These are phyloP conservation scores for Nothophytophthora sp. DNA, from an alignment of 352 stramenopile species.

Conservation along the genomic window DNA sequence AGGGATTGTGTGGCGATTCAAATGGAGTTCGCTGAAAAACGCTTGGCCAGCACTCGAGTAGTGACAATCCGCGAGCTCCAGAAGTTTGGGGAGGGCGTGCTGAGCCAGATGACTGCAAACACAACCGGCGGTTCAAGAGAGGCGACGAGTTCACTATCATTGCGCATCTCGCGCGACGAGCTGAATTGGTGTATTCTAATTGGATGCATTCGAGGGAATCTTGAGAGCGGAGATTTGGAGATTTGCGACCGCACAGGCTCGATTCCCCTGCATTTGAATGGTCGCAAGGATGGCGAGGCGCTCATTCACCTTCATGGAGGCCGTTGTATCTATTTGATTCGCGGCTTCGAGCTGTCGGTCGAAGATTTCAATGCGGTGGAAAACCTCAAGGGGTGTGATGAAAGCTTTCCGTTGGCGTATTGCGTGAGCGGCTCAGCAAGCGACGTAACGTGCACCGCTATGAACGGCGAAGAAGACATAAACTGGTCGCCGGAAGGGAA, in stretches of 20 bases:
- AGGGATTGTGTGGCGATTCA: conserved; percentile 14
- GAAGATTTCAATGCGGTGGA: conserved; percentile 22
- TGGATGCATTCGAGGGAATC: conserved; percentile 33
- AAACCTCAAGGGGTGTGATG: conserved; percentile 3
- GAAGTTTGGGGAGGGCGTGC: conserved; percentile 8
- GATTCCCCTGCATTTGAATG: conserved; percentile 23
- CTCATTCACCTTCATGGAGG: conserved; percentile 3
- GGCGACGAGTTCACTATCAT: conserved; percentile 1
- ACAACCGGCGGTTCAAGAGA: background rate
- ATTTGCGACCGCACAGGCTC: conserved; percentile 47
- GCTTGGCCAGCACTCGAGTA: conserved; percentile 6
- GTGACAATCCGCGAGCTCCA: conserved; percentile 28
- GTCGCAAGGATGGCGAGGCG: background rate
- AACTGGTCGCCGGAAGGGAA: conserved; percentile 2
- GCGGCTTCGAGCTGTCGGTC: conserved; percentile 31
- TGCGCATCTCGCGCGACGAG: conserved; percentile 11
- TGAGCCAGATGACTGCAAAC: conserved; percentile 2
- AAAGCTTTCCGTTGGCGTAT: conserved; percentile 18
- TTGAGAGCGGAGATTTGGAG: conserved; percentile 38
- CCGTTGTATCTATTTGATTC: conserved; percentile 30
- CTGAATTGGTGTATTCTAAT: conserved; percentile 42
- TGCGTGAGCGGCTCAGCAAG: conserved; percentile 21
- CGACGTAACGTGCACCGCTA: conserved; percentile 23
- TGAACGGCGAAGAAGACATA: conserved; percentile 13
- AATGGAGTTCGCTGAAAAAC: conserved; percentile 14